These are phyloP conservation scores for Lasiosphaeris hirsuta DNA, from an alignment of 495 filamentous ascomycete genomes.

Conservation along the genomic window DNA sequence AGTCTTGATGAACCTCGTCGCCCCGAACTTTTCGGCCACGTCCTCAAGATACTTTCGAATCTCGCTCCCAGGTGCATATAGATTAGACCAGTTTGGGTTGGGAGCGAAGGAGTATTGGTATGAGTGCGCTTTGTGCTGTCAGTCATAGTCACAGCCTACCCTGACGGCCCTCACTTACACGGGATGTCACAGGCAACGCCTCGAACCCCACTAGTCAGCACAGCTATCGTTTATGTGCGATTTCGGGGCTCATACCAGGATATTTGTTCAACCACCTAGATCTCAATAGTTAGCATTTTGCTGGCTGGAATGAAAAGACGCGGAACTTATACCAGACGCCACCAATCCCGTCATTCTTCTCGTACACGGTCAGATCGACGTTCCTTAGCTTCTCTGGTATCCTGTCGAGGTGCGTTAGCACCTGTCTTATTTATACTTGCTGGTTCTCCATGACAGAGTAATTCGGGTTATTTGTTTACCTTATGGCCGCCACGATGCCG, in stretches of 20 bases:
- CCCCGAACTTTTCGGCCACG: conserved; percentile 58
- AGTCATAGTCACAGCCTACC: background rate
- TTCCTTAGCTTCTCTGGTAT: conserved; percentile 44
- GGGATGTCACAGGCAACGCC: conserved; percentile 46
- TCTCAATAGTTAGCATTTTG: background rate
- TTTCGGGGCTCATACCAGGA: conserved; percentile 29
- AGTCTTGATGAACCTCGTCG: conserved; percentile 46
- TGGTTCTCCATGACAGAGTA: background rate
- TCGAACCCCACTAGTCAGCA: conserved; percentile 2
- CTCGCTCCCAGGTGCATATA: conserved; percentile 63
- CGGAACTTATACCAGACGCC: conserved; percentile 37
- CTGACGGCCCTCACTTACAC: conserved; percentile 18
- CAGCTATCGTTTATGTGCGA: background rate
- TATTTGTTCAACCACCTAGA: conserved; percentile 43
- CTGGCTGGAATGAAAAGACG: background rate
- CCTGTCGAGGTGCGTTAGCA: conserved; percentile 18
- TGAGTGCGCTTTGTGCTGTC: conserved; percentile 34
- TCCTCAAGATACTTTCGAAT: conserved; percentile 57
- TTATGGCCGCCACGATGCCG: conserved; percentile 44
- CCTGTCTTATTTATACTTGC: conserved; percentile 12
- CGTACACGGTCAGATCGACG: conserved; percentile 42
- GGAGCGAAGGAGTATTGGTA: conserved; percentile 70
- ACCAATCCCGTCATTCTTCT: conserved; percentile 41
- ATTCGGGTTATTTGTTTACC: conserved; percentile 13
- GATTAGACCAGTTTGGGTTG: conserved; percentile 59